Evolutionary conservation across 805 yeast species (phyloP).

Genomic region (Barnettozyma wickerhamii): DNA sequence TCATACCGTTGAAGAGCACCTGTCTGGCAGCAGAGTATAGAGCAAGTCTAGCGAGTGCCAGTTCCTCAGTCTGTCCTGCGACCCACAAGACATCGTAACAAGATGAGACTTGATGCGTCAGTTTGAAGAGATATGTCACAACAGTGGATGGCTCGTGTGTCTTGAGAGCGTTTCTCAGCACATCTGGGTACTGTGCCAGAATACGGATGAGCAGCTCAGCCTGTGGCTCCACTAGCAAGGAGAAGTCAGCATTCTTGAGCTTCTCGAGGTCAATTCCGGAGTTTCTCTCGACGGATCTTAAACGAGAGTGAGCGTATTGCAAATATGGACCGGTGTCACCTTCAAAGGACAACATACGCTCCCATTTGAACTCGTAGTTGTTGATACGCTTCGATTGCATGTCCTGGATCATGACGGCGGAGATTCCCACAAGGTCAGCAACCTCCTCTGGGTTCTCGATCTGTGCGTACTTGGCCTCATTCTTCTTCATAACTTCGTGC

Average conservation of each 20-base stretch:
- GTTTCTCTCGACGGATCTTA: constrained; percentile 90
- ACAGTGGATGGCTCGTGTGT: constrained; percentile 90
- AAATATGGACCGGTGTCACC: constrained; percentile 99
- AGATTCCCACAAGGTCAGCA: constrained; percentile 93
- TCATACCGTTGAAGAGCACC: constrained; percentile 86
- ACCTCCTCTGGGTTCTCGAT: constrained; percentile 90
- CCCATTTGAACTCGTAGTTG: constrained; percentile 96
- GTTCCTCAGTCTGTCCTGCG: constrained; percentile 84
- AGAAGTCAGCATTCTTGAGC: constrained; percentile 49
- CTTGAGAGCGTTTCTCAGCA: constrained; percentile 73
- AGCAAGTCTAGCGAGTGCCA: constrained; percentile 89
- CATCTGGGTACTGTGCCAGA: constrained; percentile 89
- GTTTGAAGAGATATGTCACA: constrained; percentile 87
- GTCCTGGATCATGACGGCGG: constrained; percentile 98
- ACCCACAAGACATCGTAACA: constrained; percentile 96
- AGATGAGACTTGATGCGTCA: constrained; percentile 93
- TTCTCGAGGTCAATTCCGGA: constrained; percentile 46
- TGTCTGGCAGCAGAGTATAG: constrained; percentile 86
- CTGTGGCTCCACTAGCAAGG: constrained; percentile 62
- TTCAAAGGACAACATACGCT: constrained; percentile 95
- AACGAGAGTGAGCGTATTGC: constrained; percentile 97
- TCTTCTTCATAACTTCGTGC: constrained; percentile 95
- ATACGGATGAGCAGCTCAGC: constrained; percentile 71
- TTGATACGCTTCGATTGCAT: constrained; percentile 97
- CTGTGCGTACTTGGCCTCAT: constrained; percentile 86